These are phyloP conservation scores for Vachellia pachyceras DNA, from an alignment of 306 rosid species.

Conservation along the genomic window DNA sequence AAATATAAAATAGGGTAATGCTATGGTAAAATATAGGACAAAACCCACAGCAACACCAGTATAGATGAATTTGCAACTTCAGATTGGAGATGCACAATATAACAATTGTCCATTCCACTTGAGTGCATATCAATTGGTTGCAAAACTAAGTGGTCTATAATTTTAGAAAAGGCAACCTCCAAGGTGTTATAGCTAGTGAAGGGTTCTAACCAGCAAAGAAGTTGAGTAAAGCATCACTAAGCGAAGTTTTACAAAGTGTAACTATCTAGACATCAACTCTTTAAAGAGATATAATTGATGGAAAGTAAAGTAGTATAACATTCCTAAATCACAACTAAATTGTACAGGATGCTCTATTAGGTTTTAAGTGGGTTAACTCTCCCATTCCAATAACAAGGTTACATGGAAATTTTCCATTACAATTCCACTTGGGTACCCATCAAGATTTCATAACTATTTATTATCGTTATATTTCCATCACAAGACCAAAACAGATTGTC, in stretches of 20 bases:
- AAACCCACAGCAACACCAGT: background rate
- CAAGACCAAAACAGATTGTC: background rate
- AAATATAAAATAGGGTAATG: too few relatives aligned
- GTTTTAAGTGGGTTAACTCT: too few relatives aligned
- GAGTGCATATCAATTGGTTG: background rate
- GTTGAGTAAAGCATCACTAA: background rate
- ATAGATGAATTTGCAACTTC: background rate
- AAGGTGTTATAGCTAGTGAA: too few relatives aligned
- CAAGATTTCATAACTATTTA: background rate
- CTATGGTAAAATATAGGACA: background rate
- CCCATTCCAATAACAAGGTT: background rate
- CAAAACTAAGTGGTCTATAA: too few relatives aligned
- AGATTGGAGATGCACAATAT: background rate
- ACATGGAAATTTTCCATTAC: background rate
- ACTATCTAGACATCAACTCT: background rate
- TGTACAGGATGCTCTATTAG: too few relatives aligned
- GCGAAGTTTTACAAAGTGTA: too few relatives aligned
- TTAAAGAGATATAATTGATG: too few relatives aligned
- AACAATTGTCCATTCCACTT: background rate
- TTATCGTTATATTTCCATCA: background rate
- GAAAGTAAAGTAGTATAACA: too few relatives aligned
- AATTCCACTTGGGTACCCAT: background rate
- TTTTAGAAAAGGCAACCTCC: too few relatives aligned
- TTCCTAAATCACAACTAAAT: too few relatives aligned
- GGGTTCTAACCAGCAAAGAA: background rate